Percentiles rank a stretch among this genome's conserved stretches.
Evolutionary conservation across 2,329 filamentous ascomycete species (phyloP).

Genomic region (Aspergillus ibericus): DNA sequence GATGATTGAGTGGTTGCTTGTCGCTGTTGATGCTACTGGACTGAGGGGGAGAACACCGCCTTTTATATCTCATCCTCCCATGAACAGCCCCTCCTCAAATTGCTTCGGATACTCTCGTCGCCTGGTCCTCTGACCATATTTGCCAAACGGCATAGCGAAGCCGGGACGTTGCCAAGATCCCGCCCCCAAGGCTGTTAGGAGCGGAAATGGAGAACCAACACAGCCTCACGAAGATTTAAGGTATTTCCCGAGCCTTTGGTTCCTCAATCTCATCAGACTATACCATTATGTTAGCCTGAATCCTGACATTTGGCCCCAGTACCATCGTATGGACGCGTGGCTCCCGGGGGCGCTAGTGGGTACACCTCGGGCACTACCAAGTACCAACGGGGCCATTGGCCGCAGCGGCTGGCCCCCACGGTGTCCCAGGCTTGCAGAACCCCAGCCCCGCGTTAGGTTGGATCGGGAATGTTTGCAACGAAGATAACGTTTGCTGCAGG

Average conservation of each 20-base stretch:
- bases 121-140: too few species aligned
- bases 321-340: background rate
- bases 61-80: background rate
- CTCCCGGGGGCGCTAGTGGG: too few species aligned
- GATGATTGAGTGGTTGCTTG: conserved; percentile 21
- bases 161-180: too few species aligned
- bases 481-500: background rate
- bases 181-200: background rate
- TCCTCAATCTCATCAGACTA: background rate
- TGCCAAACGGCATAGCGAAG: too few species aligned
- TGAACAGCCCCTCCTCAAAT: too few species aligned
- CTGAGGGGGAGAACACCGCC: background rate
- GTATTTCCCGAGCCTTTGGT: background rate
- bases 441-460: background rate
- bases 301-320: background rate
- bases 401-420: background rate
- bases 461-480: background rate
- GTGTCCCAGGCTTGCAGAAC: background rate
- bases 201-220: background rate
- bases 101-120: too few species aligned
- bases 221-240: background rate
- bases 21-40: background rate
- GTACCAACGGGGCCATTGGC: too few species aligned
- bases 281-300: background rate
- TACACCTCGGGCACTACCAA: too few species aligned